A percentile compares a stretch with the other conserved stretches of the same genome.
Evolutionary conservation across 73 alveolate genomes (phyloP).

Genomic region (Paramecium tetraurelia): DNA sequence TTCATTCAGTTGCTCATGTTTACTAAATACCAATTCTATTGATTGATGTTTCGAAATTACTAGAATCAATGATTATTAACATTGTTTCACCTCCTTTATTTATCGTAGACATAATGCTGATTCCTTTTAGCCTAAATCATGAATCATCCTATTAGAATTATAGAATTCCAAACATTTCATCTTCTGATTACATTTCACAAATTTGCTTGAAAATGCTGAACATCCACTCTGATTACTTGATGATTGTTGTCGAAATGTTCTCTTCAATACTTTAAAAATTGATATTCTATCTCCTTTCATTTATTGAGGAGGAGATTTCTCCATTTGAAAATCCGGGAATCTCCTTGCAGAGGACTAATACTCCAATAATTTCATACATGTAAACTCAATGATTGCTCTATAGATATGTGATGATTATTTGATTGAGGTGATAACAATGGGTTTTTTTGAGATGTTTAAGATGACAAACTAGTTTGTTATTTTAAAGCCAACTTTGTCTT

Average conservation of each 20-base stretch:
- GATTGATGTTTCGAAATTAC: neutral
- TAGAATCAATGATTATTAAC: neutral
- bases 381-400: neutral
- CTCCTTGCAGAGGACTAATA: neutral
- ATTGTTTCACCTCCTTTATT: neutral
- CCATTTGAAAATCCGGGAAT: neutral
- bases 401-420: neutral
- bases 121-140: neutral
- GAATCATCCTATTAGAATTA: neutral
- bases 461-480: neutral
- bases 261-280: neutral
- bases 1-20: neutral
- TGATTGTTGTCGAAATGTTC: neutral
- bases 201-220: neutral
- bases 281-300: neutral
- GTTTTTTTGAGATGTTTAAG: neutral
- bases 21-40: neutral
- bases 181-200: neutral
- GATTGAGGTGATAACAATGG: neutral
- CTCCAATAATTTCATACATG: neutral
- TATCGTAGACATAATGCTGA: neutral
- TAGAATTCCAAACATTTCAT: constrained; percentile 1
- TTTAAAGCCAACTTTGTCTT: neutral
- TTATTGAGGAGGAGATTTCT: neutral
- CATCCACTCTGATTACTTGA: neutral